A percentile compares a stretch with the other conserved stretches of the same genome.
Conservation (phyloP, 2,329 filamentous ascomycete species). For the Parafenestella ontariensis region DNA sequence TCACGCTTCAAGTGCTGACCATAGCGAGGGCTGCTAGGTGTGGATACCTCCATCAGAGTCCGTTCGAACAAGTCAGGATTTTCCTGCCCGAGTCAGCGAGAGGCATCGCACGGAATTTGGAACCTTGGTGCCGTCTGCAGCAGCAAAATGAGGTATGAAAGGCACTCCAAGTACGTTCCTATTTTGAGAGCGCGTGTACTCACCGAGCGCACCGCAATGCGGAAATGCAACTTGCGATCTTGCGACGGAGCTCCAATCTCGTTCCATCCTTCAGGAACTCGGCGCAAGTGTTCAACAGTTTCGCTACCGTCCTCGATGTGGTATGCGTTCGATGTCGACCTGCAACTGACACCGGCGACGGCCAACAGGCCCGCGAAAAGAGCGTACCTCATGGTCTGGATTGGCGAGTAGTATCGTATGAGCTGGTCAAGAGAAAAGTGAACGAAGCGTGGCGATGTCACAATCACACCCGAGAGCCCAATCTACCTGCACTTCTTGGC, state of each 20-base stretch:
- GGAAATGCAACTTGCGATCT: slow-evolving; percentile 45
- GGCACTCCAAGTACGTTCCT: not conserved
- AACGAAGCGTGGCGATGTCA: not conserved
- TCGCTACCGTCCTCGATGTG: slow-evolving; percentile 34
- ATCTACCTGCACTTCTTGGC: not conserved
- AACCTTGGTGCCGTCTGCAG: not conserved
- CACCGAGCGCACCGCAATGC: slow-evolving; percentile 50
- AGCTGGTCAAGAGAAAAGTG: not conserved
- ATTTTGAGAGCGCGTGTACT: slow-evolving; percentile 10
- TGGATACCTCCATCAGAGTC: slow-evolving; percentile 66
- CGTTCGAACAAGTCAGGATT: slow-evolving; percentile 62
- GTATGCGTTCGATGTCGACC: slow-evolving; percentile 22
- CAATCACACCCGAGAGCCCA: not conserved
- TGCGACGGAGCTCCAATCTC: slow-evolving; percentile 42
- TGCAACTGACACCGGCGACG: slow-evolving; percentile 35
- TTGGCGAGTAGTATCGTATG: not conserved
- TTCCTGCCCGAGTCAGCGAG: slow-evolving; percentile 46
- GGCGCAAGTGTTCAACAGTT: slow-evolving; percentile 41
- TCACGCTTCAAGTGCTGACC: slow-evolving; percentile 69
- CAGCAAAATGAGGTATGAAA: not conserved
- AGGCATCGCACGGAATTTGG: not conserved
- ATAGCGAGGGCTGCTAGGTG: slow-evolving; percentile 65
- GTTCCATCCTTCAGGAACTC: slow-evolving; percentile 47
- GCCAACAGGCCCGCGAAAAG: slow-evolving; percentile 44
- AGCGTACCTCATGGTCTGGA: slow-evolving; percentile 37